A percentile compares a stretch with the other conserved stretches of the same genome.
Evolutionary conservation across 176 grass and related monocot genomes (phyloP).

Genomic region (Musa itinerans): DNA sequence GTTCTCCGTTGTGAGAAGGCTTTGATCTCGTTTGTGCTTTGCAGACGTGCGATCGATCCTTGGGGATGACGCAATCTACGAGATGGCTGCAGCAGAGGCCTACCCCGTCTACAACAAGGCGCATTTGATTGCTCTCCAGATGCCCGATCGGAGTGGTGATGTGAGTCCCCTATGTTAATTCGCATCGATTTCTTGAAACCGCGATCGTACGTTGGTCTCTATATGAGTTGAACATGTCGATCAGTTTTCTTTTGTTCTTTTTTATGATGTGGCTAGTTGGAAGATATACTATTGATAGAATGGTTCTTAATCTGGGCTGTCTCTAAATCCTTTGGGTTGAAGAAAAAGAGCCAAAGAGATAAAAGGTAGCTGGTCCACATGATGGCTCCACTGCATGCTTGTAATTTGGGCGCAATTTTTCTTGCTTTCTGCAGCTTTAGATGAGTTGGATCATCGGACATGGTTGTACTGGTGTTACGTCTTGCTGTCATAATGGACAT

Average conservation of each 20-base stretch:
- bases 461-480: not conserved
- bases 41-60: constrained; percentile 77
- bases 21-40: not conserved
- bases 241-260: too few species aligned
- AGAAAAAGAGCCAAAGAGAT: not conserved
- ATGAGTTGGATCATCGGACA: not conserved
- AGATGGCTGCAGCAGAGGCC: constrained; percentile 70
- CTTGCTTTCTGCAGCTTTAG: not conserved
- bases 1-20: constrained; percentile 3
- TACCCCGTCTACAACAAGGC: constrained; percentile 80
- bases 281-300: not conserved
- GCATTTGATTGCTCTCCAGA: constrained; percentile 60
- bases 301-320: not conserved
- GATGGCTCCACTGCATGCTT: too few species aligned
- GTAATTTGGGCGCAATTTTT: not conserved
- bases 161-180: constrained; percentile 34
- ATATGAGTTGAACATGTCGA: too few species aligned
- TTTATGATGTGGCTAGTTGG: too few species aligned
- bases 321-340: too few species aligned
- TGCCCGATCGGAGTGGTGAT: constrained; percentile 91
- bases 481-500: not conserved
- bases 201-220: too few species aligned
- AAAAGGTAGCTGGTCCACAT: too few species aligned
- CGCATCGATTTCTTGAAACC: too few species aligned
- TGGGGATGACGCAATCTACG: constrained; percentile 62